Base-by-base conservation (phyloP, 371 early-diverging fungal species). In the Smittium culicis region DNA sequence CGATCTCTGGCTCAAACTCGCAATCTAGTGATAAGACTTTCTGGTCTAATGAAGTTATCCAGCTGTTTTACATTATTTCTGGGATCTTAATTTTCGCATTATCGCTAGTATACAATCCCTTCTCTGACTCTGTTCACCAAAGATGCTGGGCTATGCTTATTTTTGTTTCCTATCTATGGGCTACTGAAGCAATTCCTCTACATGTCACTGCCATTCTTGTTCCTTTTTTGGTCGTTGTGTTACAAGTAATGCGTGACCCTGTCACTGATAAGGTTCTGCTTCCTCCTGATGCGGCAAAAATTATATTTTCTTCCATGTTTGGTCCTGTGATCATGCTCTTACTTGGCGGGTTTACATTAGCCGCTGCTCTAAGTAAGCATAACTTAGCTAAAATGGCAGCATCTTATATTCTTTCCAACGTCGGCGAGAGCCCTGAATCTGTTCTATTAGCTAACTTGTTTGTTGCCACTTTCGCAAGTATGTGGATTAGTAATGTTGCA, bases 401-500 rank as follows among this genome's bases (percentile, higher is more conserved):
- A 0, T 86, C 91, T 0, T 81, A 85, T 69, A 88, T 96, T 1
- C 80, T 97, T 17, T 84, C 89, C n/a, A 85, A 83, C 71, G 95
- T 96, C 0, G 96, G 94, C 17, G 88, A 88, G 17, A 80, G 82
- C 25, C 93, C 95, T 14, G 82, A 81, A 59, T 77, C 78, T 16
- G 94, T 96, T 1, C 76, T 97, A 17, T 78, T 97, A 35, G 90
- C 92, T 31, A 91, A 88, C 68, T 96, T 97, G 94, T 77, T 93
- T 61, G 93, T 97, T 1, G 92, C 93, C 25, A 92, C 94, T 0
- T 81, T 97, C 71, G 88, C 91, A 1, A 90, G 90, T 78, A 95
- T 95, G 95, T 94, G 93, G 94, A 95, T 96, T 71, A 86, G 86
- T 64, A 97, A 97, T 72, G 98, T 97, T 2, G 98, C 98, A 2